phyloP scores from a whole-genome alignment of 1,284 basidiomycete species.

The Ceratobasidium theobromae region DNA sequence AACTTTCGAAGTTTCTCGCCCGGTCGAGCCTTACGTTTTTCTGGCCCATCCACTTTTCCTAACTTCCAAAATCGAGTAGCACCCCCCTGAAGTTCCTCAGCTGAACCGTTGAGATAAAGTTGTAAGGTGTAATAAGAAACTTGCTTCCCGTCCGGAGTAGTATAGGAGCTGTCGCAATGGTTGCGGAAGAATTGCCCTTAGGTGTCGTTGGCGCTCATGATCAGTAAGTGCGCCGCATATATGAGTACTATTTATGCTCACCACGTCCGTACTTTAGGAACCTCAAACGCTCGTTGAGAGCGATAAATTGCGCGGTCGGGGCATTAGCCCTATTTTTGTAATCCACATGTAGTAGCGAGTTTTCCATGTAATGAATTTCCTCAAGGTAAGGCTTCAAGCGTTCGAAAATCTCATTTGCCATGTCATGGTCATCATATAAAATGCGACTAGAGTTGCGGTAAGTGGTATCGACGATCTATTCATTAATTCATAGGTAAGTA shows the following conservation, averaged over 20 bases:
- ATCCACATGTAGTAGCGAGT: background rate
- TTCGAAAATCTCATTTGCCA: slow-evolving; percentile 24
- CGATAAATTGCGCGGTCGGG: background rate
- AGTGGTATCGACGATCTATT: slow-evolving; percentile 6
- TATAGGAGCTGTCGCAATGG: slow-evolving; percentile 32
- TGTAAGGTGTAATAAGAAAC: slow-evolving; percentile 33
- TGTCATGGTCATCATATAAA: slow-evolving; percentile 13
- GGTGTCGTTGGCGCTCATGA: background rate
- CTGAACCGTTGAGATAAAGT: slow-evolving; percentile 32
- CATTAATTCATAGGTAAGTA: too few species aligned
- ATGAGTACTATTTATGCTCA: background rate
- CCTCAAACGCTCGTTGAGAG: slow-evolving; percentile 32
- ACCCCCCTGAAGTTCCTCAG: slow-evolving; percentile 24
- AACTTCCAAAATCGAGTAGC: slow-evolving; percentile 29
- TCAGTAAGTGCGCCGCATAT: background rate
- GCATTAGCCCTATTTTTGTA: background rate
- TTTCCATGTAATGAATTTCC: slow-evolving; percentile 17
- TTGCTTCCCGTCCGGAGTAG: slow-evolving; percentile 31
- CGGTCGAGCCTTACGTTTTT: slow-evolving; percentile 6
- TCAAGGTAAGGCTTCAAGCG: slow-evolving; percentile 26
- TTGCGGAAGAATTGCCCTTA: slow-evolving; percentile 31
- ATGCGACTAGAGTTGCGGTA: slow-evolving; percentile 33
- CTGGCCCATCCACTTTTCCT: background rate
- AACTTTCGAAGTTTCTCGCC: slow-evolving; percentile 8
- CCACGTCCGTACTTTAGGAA: slow-evolving; percentile 33